These are phyloP conservation scores for Santalum album DNA, from an alignment of 164 flowering plant genomes.

Conservation along the genomic window DNA sequence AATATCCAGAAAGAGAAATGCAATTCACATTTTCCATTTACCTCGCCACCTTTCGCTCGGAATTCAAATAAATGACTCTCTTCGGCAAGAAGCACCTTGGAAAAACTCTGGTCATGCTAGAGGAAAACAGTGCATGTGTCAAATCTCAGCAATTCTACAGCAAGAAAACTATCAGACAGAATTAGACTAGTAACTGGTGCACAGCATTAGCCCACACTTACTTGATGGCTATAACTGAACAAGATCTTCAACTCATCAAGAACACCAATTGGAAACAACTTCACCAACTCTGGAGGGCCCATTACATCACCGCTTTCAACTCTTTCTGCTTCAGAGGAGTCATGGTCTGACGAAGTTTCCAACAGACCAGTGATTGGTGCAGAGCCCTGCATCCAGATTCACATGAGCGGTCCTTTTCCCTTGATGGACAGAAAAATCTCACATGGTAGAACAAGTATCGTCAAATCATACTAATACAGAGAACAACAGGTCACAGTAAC, in stretches of 20 bases:
- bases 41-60: conserved; percentile 95
- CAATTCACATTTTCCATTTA: too few relatives aligned
- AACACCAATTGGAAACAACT: conserved; percentile 60
- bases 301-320: conserved; percentile 16
- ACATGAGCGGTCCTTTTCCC: background rate
- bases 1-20: too few relatives aligned
- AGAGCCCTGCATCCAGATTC: conserved; percentile 40
- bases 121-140: too few relatives aligned
- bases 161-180: background rate
- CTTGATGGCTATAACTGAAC: conserved; percentile 53
- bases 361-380: conserved; percentile 59
- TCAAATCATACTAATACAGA: too few relatives aligned
- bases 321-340: conserved; percentile 34
- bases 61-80: conserved; percentile 78
- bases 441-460: too few relatives aligned
- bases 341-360: conserved; percentile 66
- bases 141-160: too few relatives aligned
- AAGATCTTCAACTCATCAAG: conserved; percentile 83
- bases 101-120: conserved; percentile 41
- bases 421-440: too few relatives aligned
- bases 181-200: too few relatives aligned
- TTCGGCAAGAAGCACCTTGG: conserved; percentile 54
- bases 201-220: too few relatives aligned
- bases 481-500: too few relatives aligned
- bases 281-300: conserved; percentile 36